phyloP scores from a whole-genome alignment of 208 protist species.

The Trypanosoma conorhini region DNA sequence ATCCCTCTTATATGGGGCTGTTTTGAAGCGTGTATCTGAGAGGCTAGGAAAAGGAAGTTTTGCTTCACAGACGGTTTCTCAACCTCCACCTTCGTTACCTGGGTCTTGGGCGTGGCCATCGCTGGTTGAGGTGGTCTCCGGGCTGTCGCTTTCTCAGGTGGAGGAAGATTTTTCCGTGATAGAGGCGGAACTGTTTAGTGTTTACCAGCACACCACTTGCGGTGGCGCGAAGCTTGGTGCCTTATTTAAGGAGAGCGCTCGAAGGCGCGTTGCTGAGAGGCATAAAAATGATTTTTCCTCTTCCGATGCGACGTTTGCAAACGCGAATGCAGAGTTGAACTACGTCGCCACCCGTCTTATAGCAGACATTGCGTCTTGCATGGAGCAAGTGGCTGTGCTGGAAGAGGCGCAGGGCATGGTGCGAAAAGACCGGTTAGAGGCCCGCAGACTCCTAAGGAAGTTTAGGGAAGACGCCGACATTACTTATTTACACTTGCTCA shows the following conservation, averaged over 20 bases:
- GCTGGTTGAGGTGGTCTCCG: not conserved
- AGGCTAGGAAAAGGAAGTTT: not conserved
- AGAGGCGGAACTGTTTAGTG: slow-evolving; percentile 15
- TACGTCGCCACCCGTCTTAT: slow-evolving; percentile 42
- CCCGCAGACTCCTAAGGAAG: slow-evolving; percentile 33
- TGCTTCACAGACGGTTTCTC: not conserved
- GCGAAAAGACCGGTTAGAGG: slow-evolving; percentile 45
- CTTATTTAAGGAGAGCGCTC: not conserved
- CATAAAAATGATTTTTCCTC: slow-evolving; percentile 14
- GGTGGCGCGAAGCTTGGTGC: not conserved
- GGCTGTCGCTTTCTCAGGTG: slow-evolving; percentile 11
- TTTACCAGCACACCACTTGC: not conserved
- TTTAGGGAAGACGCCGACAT: slow-evolving; percentile 61
- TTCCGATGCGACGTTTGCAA: not conserved
- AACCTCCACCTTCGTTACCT: slow-evolving; percentile 3
- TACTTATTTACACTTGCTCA: slow-evolving; percentile 38
- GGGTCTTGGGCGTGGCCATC: slow-evolving; percentile 9
- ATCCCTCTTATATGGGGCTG: slow-evolving; percentile 3
- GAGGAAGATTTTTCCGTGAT: slow-evolving; percentile 27
- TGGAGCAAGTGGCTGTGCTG: slow-evolving; percentile 54
- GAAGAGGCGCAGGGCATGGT: slow-evolving; percentile 40
- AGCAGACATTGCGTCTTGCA: slow-evolving; percentile 46
- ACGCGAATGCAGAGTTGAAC: slow-evolving; percentile 37
- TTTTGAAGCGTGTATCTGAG: slow-evolving; percentile 6
- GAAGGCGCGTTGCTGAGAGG: slow-evolving; percentile 23